Evolutionary conservation across 208 protist genomes (phyloP).

Genomic region (Trypanosoma platydactyli): DNA sequence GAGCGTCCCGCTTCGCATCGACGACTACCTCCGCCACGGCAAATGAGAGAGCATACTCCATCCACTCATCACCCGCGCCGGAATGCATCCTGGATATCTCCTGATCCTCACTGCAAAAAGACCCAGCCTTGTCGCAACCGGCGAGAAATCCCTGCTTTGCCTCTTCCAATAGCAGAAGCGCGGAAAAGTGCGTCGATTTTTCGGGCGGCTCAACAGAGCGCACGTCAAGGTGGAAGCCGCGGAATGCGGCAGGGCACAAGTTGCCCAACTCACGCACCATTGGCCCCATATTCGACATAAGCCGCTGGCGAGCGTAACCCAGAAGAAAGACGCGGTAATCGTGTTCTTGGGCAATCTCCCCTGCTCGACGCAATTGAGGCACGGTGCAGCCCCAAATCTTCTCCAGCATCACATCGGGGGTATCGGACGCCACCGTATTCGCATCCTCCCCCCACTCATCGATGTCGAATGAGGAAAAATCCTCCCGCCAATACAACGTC

Average conservation of each 20-base stretch:
- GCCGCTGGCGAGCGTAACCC: conserved; percentile 13
- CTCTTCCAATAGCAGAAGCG: conserved; percentile 16
- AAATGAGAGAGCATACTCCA: not conserved
- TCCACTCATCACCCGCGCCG: not conserved
- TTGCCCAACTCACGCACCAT: conserved; percentile 24
- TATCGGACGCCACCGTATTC: not conserved
- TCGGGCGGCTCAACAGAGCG: not conserved
- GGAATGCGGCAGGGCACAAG: conserved; percentile 23
- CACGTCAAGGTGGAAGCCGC: conserved; percentile 26
- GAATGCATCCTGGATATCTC: not conserved
- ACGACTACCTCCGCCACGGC: conserved; percentile 20
- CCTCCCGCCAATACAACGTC: conserved; percentile 18
- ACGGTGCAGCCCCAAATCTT: conserved; percentile 17
- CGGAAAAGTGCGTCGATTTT: conserved; percentile 2
- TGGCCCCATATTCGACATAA: conserved; percentile 10
- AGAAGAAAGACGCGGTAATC: conserved; percentile 24
- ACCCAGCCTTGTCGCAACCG: too few species aligned
- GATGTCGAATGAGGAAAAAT: not conserved
- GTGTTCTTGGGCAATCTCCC: not conserved
- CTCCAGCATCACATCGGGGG: conserved; percentile 6
- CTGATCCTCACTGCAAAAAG: too few species aligned
- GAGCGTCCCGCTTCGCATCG: conserved; percentile 6
- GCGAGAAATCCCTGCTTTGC: conserved; percentile 9
- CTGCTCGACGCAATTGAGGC: conserved; percentile 1
- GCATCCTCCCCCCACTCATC: not conserved